Evolutionary conservation across 306 rosid genomes (phyloP).

Genomic region (Cyamopsis tetragonoloba): DNA sequence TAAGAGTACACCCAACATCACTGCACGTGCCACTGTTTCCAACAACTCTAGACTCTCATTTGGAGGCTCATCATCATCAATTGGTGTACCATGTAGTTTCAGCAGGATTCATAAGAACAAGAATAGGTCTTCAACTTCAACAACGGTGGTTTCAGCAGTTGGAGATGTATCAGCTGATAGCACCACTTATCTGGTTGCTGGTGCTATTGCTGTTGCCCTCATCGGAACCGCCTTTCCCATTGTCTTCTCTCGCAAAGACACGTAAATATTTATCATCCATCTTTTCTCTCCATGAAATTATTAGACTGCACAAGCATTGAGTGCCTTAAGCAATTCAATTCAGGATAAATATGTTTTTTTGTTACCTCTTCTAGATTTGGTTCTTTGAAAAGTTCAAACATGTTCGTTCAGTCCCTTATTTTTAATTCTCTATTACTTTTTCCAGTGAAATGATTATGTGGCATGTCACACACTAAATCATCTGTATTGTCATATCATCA

Average conservation of each 20-base stretch:
- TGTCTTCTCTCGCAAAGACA: slow-evolving; percentile 79
- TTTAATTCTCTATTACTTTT: too few relatives aligned
- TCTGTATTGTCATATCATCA: too few relatives aligned
- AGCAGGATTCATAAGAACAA: slow-evolving; percentile 18
- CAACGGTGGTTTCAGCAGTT: slow-evolving; percentile 60
- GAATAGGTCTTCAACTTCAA: slow-evolving; percentile 35
- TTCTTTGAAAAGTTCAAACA: too few relatives aligned
- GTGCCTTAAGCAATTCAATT: too few relatives aligned
- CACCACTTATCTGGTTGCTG: slow-evolving; percentile 61
- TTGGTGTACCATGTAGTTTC: slow-evolving; percentile 21
- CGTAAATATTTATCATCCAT: slow-evolving; percentile 38
- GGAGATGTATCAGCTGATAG: slow-evolving; percentile 78
- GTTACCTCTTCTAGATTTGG: too few relatives aligned
- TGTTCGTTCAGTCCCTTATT: too few relatives aligned
- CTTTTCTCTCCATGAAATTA: neutral
- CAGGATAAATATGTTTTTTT: too few relatives aligned
- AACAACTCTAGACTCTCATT: neutral
- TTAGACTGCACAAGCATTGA: too few relatives aligned
- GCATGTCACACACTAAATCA: too few relatives aligned
- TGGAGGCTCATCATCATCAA: slow-evolving; percentile 11
- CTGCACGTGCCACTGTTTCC: neutral
- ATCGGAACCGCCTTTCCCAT: slow-evolving; percentile 89
- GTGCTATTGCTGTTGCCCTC: slow-evolving; percentile 71
- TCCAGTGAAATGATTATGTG: too few relatives aligned
- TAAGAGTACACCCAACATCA: slow-evolving; percentile 16